Base-by-base conservation (phyloP, 176 grass and related monocot species). In the Dendrocalamus sinicus region DNA sequence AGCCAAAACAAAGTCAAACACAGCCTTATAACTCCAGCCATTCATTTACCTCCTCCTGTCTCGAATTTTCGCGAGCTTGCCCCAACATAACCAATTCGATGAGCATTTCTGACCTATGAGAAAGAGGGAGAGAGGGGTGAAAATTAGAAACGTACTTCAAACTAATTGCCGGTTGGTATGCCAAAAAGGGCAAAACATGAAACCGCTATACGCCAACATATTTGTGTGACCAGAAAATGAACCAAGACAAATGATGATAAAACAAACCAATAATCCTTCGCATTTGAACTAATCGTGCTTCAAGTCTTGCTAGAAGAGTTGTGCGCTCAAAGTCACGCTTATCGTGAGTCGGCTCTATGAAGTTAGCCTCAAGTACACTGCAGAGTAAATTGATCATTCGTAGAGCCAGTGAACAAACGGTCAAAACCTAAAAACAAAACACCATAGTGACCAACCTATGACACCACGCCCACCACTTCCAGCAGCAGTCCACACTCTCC, bases 291-390 rank as follows among this genome's bases (percentile, higher is more conserved):
- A 99, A 83, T 73, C 90, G 92, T 82, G 81, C 4, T 79, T 96
- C 96, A 60, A 99, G 94, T 91, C 96, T 94, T 63, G 85, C 63
- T 70, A 98, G 91, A 90, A 99, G 94, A 76, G 93, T 99, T 64
- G 96, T 99, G 39, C 93, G 92, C 76, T 99, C 96, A 46, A 98
- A 98, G 72, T 94, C 96, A 66, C 95, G 96, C 89, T 98, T 98
- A 95, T 98, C 96, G 89, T 98, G 96, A 77, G 96, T 93, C 85
- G 96, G 96, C 72, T 98, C 96, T 80, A 98, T 88, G 75, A 98
- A 98, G 78, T 98, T 98, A 43, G 93, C 96, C 74, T 98, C 96
- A 64, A 98, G 83, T 67, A 98, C 93, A 89, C 96, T 98, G 82
- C 67, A 76, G 40, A 73, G 43, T 62, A 82, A 63, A 41, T 65